Evolutionary conservation across 257 asterid species (phyloP), one percentile per base, ranked within the genome.

Genomic region (Cynanchum wilfordii): DNA sequence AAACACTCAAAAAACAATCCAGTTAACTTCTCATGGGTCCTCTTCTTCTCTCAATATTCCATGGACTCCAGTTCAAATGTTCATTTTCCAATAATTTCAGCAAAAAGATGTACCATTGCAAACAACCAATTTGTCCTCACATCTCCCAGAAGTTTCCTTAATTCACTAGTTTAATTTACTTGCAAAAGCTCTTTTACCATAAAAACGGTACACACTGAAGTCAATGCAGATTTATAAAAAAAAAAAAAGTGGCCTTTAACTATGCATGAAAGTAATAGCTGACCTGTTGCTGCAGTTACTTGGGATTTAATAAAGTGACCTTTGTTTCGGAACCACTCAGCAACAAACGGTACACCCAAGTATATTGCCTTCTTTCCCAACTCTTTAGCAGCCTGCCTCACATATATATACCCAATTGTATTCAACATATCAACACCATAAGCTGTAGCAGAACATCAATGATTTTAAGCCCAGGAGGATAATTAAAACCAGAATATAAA

Each of bases 201-300:
- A 64, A 36, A 36, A 36, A 15, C 38, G 27, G 19, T 38, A 19
- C 29, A 38, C 13, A 36, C 27, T 25, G 10, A 36, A 64, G 29
- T 7, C 49, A 36, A 5, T 63, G 16, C 49, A 30, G 27, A 62
- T 27, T 13, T 60, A 11, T 6, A 63, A 63, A 16, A 6, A 12
- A 33, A 67, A 67, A 24, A 25, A 12, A 24, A 36, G 13, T 68
- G 57, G 40, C 36, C 10, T 44, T 45, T 27, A 42, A 25, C 16
- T 30, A 50, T 69, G 47, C 52, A 24, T 57, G 68, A 19, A 66
- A 50, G 58, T 25, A 9, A 69, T 64, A 42, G 80, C 82, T 66
- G 79, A 95, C 98, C 98, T 81, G 99, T 92, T 70, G 98, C 99
- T 65, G 98, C 99, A 59, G 99, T 95, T 63, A 95, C 97, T 88